These are phyloP conservation scores for Coriolopsis trogii DNA, from an alignment of 1,284 basidiomycete genomes.

Conservation along the genomic window DNA sequence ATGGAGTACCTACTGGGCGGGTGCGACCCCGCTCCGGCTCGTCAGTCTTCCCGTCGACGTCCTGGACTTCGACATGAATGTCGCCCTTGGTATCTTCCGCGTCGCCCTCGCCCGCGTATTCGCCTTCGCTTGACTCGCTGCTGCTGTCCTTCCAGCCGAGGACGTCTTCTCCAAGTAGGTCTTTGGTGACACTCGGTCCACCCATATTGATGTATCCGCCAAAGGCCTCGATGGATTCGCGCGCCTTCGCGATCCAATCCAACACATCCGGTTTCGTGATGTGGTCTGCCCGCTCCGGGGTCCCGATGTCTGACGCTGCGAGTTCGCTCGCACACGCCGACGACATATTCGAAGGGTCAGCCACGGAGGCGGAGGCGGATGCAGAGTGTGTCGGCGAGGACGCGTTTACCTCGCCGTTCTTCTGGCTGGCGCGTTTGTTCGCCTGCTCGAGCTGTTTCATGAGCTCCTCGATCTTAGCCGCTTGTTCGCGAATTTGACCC, in stretches of 20 bases:
- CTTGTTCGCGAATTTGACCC: conserved; percentile 71
- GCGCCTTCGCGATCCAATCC: conserved; percentile 75
- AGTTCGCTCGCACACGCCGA: conserved; percentile 25
- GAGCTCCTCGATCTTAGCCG: conserved; percentile 65
- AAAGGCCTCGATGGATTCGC: conserved; percentile 65
- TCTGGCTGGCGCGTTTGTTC: conserved; percentile 28
- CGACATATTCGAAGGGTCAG: conserved; percentile 24
- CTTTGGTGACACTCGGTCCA: conserved; percentile 52
- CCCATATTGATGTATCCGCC: conserved; percentile 64
- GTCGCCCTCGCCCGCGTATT: conserved; percentile 16
- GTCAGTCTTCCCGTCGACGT: conserved; percentile 12
- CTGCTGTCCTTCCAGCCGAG: conserved; percentile 24
- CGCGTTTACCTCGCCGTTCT: conserved; percentile 15
- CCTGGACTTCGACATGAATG: conserved; percentile 25
- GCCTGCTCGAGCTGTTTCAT: conserved; percentile 63
- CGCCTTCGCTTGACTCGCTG: conserved; percentile 23
- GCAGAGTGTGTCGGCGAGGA: conserved; percentile 21
- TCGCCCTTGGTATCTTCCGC: conserved; percentile 13
- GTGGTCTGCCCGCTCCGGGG: conserved; percentile 14
- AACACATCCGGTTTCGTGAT: conserved; percentile 48
- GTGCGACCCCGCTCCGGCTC: conserved; percentile 17
- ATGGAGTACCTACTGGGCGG: background rate
- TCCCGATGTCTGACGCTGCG: conserved; percentile 28
- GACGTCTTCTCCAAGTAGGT: conserved; percentile 46
- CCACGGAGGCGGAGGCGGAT: conserved; percentile 15